A percentile compares a stretch with the other conserved stretches of the same genome.
phyloP scores from a whole-genome alignment of 2,329 filamentous ascomycete species.

The Sclerotinia borealis region DNA sequence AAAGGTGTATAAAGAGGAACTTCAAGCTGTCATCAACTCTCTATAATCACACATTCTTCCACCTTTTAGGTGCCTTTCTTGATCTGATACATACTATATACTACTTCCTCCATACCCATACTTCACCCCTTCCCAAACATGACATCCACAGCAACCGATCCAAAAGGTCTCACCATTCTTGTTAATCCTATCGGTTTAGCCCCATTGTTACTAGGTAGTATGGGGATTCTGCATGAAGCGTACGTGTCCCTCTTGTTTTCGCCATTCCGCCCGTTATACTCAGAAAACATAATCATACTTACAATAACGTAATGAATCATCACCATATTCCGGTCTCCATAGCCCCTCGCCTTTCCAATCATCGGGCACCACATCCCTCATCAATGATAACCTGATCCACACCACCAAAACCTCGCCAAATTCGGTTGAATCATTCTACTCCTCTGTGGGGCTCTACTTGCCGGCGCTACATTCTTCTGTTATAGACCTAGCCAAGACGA shows the following conservation, averaged over 20 bases:
- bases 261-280: too few species aligned
- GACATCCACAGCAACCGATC: neutral
- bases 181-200: neutral
- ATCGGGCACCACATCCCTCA: too few species aligned
- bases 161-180: neutral
- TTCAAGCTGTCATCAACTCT: neutral
- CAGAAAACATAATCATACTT: neutral
- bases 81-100: neutral
- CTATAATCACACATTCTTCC: neutral
- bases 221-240: neutral
- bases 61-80: neutral
- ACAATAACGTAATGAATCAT: neutral
- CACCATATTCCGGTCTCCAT: neutral
- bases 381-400: neutral
- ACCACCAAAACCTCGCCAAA: neutral
- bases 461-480: neutral
- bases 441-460: neutral
- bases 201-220: neutral
- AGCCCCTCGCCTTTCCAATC: neutral
- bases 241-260: neutral
- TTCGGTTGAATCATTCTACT: neutral
- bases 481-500: neutral
- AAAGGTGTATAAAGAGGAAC: too few species aligned
- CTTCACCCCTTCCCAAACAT: neutral
- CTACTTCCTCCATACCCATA: neutral